phyloP scores from a whole-genome alignment of 2,329 filamentous ascomycete genomes.

The Eutypella sp. region DNA sequence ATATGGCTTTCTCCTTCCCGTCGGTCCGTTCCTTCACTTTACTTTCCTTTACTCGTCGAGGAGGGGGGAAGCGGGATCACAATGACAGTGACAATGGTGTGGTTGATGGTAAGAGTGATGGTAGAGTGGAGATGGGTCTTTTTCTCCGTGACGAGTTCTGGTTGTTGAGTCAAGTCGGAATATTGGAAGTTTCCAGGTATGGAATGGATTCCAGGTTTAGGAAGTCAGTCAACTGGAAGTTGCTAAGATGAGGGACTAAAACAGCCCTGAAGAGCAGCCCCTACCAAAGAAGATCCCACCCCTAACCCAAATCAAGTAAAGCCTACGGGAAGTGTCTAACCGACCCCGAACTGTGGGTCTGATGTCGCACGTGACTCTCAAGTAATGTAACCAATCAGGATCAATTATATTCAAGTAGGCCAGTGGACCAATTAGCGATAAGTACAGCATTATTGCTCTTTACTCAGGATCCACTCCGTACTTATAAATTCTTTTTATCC shows the following conservation, averaged over 20 bases:
- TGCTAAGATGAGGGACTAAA: neutral
- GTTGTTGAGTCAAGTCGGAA: neutral
- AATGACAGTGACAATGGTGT: neutral
- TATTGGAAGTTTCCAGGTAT: too few relatives aligned
- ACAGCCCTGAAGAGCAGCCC: too few relatives aligned
- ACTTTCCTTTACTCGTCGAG: neutral
- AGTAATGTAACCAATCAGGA: neutral
- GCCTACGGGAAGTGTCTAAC: too few relatives aligned
- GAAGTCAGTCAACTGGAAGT: slow-evolving; percentile 1
- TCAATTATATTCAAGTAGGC: neutral
- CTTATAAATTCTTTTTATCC: too few relatives aligned
- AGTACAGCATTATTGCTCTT: too few relatives aligned
- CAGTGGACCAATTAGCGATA: too few relatives aligned
- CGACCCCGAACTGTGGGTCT: neutral
- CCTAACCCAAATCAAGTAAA: too few relatives aligned
- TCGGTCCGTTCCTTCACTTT: too few relatives aligned
- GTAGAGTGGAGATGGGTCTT: slow-evolving; percentile 4
- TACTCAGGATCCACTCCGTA: too few relatives aligned
- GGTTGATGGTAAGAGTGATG: neutral
- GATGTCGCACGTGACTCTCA: neutral
- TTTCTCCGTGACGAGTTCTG: neutral
- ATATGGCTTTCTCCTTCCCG: too few relatives aligned
- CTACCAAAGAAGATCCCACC: too few relatives aligned
- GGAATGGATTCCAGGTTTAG: too few relatives aligned
- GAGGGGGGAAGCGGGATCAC: neutral